These are phyloP conservation scores for Peribolospora baueri DNA, from an alignment of 768 basidiomycete genomes.

Conservation along the genomic window DNA sequence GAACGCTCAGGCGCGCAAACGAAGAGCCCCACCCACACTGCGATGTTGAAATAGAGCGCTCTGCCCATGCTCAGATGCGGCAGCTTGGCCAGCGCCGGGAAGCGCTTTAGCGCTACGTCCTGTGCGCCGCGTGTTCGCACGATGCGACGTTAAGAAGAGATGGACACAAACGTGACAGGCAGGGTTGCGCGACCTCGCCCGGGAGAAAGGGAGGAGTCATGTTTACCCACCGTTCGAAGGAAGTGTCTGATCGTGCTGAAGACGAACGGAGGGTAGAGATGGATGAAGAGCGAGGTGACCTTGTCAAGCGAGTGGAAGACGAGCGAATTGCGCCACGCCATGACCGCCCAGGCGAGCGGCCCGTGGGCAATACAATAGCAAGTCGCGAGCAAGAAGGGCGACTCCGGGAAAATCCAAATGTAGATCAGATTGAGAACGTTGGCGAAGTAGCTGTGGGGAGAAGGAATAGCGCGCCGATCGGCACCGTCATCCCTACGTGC, in stretches of 20 bases:
- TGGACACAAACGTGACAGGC: too few relatives aligned
- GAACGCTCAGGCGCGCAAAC: too few relatives aligned
- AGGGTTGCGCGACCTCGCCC: too few relatives aligned
- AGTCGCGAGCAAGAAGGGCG: constrained; percentile 55
- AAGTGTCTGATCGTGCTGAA: constrained; percentile 47
- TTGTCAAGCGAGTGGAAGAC: constrained; percentile 97
- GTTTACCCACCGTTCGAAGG: too few relatives aligned
- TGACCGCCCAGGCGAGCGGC: constrained; percentile 2
- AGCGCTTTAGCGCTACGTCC: too few relatives aligned
- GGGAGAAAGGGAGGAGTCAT: too few relatives aligned
- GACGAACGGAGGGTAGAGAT: constrained; percentile 73
- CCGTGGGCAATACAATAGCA: constrained; percentile 81
- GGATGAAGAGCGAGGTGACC: constrained; percentile 81
- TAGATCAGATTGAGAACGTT: constrained; percentile 76
- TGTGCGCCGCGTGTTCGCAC: too few relatives aligned
- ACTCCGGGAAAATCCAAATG: constrained; percentile 69
- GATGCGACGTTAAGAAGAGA: too few relatives aligned
- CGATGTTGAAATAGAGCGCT: too few relatives aligned
- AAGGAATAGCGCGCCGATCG: not conserved
- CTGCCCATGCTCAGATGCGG: too few relatives aligned
- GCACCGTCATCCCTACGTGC: not conserved
- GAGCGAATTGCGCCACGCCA: constrained; percentile 87
- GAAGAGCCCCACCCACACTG: too few relatives aligned
- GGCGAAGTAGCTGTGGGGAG: constrained; percentile 42
- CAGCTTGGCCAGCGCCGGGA: too few relatives aligned